Evolutionary conservation across 2,329 filamentous ascomycete species (phyloP).

Genomic region (Talaromyces sp.): DNA sequence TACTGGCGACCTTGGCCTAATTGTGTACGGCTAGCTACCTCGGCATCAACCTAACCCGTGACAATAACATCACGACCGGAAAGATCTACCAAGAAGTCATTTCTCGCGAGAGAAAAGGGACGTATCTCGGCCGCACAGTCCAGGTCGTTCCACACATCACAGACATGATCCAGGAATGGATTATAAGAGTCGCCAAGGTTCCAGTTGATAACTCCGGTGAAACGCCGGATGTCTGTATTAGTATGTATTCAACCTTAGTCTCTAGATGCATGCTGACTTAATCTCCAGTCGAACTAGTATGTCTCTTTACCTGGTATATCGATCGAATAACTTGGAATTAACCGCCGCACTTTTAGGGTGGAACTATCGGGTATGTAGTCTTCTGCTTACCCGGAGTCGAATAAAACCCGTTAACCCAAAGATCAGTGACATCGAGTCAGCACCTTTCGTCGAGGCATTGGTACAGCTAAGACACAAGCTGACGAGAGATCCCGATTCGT

Average conservation of each 20-base stretch:
- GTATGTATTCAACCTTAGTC: background rate
- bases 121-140: conserved; percentile 76
- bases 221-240: conserved; percentile 84
- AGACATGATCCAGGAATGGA: conserved; percentile 87
- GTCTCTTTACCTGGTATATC: background rate
- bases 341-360: background rate
- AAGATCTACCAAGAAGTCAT: conserved; percentile 93
- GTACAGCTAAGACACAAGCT: conserved; percentile 71
- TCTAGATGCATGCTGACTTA: background rate
- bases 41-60: conserved; percentile 70
- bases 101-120: conserved; percentile 54
- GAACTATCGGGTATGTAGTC: background rate
- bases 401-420: background rate
- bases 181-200: conserved; percentile 75
- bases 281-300: background rate
- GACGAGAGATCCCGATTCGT: background rate
- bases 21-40: conserved; percentile 56
- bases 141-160: conserved; percentile 74
- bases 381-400: background rate
- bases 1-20: background rate
- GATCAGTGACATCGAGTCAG: conserved; percentile 71
- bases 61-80: conserved; percentile 96
- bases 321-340: background rate
- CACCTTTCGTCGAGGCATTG: conserved; percentile 80
- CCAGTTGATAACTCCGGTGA: conserved; percentile 79